phyloP scores from a whole-genome alignment of 192 early-diverging fungal species.

The Umbelopsis vinacea region DNA sequence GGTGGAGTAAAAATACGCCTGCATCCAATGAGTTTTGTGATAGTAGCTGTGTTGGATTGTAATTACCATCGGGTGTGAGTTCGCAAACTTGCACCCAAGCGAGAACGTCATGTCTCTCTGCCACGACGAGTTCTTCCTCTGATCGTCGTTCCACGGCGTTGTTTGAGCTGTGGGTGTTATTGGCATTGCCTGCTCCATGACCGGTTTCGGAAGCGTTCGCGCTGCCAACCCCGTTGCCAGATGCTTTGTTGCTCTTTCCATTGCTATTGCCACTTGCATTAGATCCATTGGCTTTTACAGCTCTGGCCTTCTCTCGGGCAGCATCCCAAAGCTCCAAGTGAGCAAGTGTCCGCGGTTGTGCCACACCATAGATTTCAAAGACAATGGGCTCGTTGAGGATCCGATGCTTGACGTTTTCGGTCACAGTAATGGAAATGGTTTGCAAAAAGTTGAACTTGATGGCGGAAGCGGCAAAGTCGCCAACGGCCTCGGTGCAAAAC shows the following conservation, averaged over 20 bases:
- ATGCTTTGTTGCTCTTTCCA: not conserved
- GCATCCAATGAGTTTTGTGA: conserved; percentile 50
- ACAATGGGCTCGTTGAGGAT: conserved; percentile 33
- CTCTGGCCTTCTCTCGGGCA: conserved; percentile 41
- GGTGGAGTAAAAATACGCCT: conserved; percentile 68
- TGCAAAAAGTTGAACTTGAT: conserved; percentile 59
- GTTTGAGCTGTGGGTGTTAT: too few species aligned
- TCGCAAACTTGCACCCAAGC: conserved; percentile 74
- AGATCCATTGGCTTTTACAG: not conserved
- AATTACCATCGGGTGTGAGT: conserved; percentile 63
- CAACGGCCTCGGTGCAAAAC: conserved; percentile 62
- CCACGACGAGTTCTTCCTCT: conserved; percentile 64
- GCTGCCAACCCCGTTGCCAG: too few species aligned
- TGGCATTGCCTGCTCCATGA: too few species aligned
- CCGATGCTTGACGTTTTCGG: conserved; percentile 27
- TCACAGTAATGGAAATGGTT: conserved; percentile 47
- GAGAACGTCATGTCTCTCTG: conserved; percentile 71
- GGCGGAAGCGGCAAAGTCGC: conserved; percentile 54
- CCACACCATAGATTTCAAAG: conserved; percentile 60
- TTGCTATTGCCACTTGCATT: conserved; percentile 1
- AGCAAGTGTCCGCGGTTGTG: conserved; percentile 41
- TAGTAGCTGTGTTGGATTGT: conserved; percentile 59
- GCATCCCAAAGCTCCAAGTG: conserved; percentile 59
- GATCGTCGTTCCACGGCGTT: conserved; percentile 29
- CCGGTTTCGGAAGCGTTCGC: too few species aligned